Evolutionary conservation across 768 basidiomycete genomes (phyloP).

Genomic region (Psilocybe sp.): DNA sequence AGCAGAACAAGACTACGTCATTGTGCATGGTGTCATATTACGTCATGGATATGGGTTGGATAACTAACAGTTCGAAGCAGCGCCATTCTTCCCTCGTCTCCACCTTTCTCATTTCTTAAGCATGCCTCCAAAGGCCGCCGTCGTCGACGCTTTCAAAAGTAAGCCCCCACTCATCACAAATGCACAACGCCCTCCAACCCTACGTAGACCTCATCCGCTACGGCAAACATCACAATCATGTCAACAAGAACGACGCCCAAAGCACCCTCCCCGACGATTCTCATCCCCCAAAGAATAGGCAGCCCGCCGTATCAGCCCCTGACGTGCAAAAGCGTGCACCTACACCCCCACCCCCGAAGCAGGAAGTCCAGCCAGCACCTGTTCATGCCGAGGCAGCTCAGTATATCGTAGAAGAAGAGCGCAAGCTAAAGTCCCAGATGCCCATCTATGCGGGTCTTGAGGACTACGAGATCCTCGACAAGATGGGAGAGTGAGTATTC

Average conservation of each 20-base stretch:
- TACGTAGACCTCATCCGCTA: slow-evolving; percentile 75
- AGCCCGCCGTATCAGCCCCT: slow-evolving; percentile 30
- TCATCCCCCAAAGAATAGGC: slow-evolving; percentile 23
- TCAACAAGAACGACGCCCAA: slow-evolving; percentile 20
- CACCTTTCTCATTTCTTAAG: slow-evolving; percentile 4
- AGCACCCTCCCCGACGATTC: slow-evolving; percentile 15
- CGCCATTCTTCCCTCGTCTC: background rate
- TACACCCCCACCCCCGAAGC: slow-evolving; percentile 20
- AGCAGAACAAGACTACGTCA: slow-evolving; percentile 3
- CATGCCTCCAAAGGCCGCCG: slow-evolving; percentile 61
- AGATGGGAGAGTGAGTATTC: slow-evolving; percentile 88
- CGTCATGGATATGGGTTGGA: slow-evolving; percentile 7
- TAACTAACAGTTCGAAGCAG: background rate
- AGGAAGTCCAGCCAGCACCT: slow-evolving; percentile 15
- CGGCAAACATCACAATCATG: slow-evolving; percentile 58
- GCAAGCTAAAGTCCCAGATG: slow-evolving; percentile 71
- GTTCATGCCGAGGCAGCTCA: slow-evolving; percentile 46
- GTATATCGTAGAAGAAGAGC: slow-evolving; percentile 72
- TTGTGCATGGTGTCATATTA: slow-evolving; percentile 17
- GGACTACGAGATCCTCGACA: slow-evolving; percentile 69
- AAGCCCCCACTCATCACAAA: slow-evolving; percentile 20
- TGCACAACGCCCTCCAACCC: slow-evolving; percentile 9
- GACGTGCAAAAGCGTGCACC: background rate
- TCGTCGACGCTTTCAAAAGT: slow-evolving; percentile 92
- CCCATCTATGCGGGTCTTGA: slow-evolving; percentile 86